Evolutionary conservation across 768 basidiomycete genomes (phyloP).

Genomic region (Hypholoma sublateritium): DNA sequence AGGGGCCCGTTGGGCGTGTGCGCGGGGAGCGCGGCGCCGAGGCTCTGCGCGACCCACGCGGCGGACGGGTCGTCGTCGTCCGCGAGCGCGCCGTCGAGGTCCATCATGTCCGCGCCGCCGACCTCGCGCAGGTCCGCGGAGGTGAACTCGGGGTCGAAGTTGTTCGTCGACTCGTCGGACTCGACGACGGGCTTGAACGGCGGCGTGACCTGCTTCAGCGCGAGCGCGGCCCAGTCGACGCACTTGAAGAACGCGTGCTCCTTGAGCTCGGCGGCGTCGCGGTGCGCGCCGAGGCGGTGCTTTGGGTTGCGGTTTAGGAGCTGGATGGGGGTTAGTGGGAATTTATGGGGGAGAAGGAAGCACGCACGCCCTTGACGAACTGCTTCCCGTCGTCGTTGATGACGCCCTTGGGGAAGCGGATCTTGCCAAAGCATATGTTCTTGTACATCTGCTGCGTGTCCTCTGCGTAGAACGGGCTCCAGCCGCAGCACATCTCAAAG

Average conservation of each 20-base stretch:
- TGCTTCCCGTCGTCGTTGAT: constrained; percentile 98
- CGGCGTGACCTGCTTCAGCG: constrained; percentile 86
- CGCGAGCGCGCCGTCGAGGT: constrained; percentile 10
- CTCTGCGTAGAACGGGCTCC: constrained; percentile 99
- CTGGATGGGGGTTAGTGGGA: constrained; percentile 38
- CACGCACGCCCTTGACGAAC: constrained; percentile 89
- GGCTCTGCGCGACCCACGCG: constrained; percentile 59
- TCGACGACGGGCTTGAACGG: constrained; percentile 98
- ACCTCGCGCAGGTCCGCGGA: constrained; percentile 82
- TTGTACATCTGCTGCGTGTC: constrained; percentile 99
- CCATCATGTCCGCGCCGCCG: constrained; percentile 38
- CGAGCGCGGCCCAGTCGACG: constrained; percentile 91
- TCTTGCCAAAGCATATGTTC: constrained; percentile 98
- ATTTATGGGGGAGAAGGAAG: background rate
- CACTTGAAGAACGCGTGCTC: constrained; percentile 91
- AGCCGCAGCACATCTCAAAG: constrained; percentile 99
- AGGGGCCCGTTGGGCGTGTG: constrained; percentile 80
- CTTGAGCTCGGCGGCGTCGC: constrained; percentile 92
- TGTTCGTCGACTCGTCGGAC: constrained; percentile 96
- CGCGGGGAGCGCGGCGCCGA: constrained; percentile 25
- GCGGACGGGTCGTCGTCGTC: constrained; percentile 63
- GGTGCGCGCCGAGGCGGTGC: constrained; percentile 87
- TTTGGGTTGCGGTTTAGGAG: constrained; percentile 98
- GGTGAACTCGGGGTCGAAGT: constrained; percentile 99
- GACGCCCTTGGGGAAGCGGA: constrained; percentile 94